Percentiles rank a stretch among this genome's conserved stretches.
Evolutionary conservation across 768 basidiomycete genomes (phyloP).

Genomic region (Hirschioporus abietinus): DNA sequence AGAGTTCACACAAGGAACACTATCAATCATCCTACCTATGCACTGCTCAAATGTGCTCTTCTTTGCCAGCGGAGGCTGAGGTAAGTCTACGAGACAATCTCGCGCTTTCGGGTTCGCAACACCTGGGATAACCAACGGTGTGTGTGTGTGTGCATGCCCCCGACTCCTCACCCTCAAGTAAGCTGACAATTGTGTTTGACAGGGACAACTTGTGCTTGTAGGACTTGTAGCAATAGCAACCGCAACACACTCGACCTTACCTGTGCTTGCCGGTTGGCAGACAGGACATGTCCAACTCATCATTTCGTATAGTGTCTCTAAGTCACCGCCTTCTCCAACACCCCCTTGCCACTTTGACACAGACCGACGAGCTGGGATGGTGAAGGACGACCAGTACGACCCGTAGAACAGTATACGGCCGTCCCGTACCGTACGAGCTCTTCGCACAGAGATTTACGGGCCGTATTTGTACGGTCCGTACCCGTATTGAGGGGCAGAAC

Average conservation of each 20-base stretch:
- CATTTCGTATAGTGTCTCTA: constrained; percentile 58
- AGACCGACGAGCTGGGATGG: constrained; percentile 51
- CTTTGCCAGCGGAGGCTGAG: constrained; percentile 81
- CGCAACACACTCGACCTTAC: constrained; percentile 66
- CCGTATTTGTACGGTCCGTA: no score
- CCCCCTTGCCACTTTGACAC: constrained; percentile 52
- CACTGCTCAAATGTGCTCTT: constrained; percentile 81
- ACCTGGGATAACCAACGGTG: constrained; percentile 85
- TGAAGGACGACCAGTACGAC: no score
- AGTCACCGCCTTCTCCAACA: constrained; percentile 49
- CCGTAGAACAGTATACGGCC: no score
- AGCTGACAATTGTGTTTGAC: constrained; percentile 1
- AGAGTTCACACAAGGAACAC: constrained; percentile 79
- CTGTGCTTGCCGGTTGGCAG: constrained; percentile 81
- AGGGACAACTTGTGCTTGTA: constrained; percentile 25
- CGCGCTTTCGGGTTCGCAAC: constrained; percentile 73
- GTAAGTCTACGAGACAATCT: constrained; percentile 60
- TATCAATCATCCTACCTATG: constrained; percentile 72
- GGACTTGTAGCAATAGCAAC: constrained; percentile 81
- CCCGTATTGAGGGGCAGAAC: no score
- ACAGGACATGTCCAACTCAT: constrained; percentile 85
- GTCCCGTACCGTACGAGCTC: no score
- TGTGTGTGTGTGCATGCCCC: constrained; percentile 28
- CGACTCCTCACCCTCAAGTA: neutral
- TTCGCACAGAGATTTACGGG: no score